A percentile compares a stretch with the other conserved stretches of the same genome.
phyloP scores from a whole-genome alignment of 306 rosid species.

The Vicia villosa region DNA sequence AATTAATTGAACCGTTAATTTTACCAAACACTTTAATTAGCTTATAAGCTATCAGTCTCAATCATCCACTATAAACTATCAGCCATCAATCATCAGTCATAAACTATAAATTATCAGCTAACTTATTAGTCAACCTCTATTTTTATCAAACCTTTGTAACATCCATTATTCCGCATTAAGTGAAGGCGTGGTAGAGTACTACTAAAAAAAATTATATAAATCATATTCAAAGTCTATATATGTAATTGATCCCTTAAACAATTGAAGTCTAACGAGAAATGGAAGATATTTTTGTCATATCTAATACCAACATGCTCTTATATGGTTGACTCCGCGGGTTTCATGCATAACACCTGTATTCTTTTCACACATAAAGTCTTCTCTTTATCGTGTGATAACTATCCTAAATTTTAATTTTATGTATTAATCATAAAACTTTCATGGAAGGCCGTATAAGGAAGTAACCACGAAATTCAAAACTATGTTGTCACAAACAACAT shows the following conservation, averaged over 20 bases:
- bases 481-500: conserved; percentile 1
- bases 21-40: no score
- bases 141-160: no score
- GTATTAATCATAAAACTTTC: background rate
- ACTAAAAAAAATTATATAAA: no score
- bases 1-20: no score
- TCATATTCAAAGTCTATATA: no score
- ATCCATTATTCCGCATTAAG: no score
- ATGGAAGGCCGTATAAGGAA: background rate
- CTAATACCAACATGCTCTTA: background rate
- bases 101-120: no score
- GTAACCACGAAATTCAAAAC: conserved; percentile 21
- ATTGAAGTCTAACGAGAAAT: background rate
- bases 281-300: background rate
- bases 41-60: no score
- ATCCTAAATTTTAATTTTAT: background rate
- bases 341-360: background rate
- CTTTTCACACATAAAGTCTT: conserved; percentile 11
- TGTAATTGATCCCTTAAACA: background rate
- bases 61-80: no score
- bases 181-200: no score
- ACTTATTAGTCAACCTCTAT: no score
- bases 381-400: conserved; percentile 1
- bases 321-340: background rate
- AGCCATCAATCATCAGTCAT: no score